Base-by-base conservation (phyloP, 495 filamentous ascomycete species). In the Glonium stellatum region DNA sequence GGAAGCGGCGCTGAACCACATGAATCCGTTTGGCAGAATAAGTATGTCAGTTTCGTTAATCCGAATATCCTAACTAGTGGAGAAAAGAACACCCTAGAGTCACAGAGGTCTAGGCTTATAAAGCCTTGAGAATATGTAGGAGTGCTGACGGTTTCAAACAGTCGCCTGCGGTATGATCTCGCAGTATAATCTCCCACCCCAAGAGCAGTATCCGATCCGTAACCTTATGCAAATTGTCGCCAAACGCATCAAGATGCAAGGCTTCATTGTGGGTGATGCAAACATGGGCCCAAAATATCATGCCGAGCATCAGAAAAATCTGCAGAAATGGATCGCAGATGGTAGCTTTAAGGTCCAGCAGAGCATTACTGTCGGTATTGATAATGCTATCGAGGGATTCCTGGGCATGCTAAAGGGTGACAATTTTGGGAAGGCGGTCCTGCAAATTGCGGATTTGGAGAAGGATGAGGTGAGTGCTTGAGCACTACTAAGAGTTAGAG, bases 381-480 rank as follows among this genome's bases (percentile, higher is more conserved):
- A 96, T 56, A 87, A 91, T 62, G 86, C 84, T 1, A 75, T 85
- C 23, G 82, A 92, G 54, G 92, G 88, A 10, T 78, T 96, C 47
- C 63, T 96, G n/a, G 90, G 86, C n/a, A 85, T 97, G 77, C 77
- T 96, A 57, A 69, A 86, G 69, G 92, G 92, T 31, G 84, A 90
- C 73, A 97, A 97, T 76, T 87, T 89, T 77, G 92, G 92, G 61
- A 97, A 97, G 79, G 89, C 90, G 35, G 82, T 95, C 22, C 61
- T 96, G 62, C 87, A 89, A 76, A 85, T 92, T 62, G 74, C 73
- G 59, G 71, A 77, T 57, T 49, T 72, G 35, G 59, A 70, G 39
- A 18, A 44, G 39, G 39, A 44, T 44, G 13, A 31, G 27, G 27
- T 31, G 27, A 31, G 27, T 6, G 27, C 27, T 31, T 31, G 27